Conservation (phyloP, 306 rosid species). For the Vachellia pachyceras region DNA sequence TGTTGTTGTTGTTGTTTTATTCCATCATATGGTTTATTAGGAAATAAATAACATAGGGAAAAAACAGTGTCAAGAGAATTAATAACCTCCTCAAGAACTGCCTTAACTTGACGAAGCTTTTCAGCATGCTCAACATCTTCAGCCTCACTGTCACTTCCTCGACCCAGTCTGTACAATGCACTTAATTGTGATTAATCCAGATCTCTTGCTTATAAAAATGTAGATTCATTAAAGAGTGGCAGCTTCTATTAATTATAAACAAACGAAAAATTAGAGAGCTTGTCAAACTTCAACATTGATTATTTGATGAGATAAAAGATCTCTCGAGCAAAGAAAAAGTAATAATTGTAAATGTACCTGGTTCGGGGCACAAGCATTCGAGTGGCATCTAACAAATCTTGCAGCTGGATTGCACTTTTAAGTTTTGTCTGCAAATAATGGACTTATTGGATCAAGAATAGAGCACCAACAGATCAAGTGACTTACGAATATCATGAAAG, state of each 20-base stretch:
- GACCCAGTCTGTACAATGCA: slow-evolving; percentile 70
- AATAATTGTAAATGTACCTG: slow-evolving; percentile 59
- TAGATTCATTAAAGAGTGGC: slow-evolving; percentile 13
- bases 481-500: slow-evolving; percentile 33
- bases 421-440: slow-evolving; percentile 78
- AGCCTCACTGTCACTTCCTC: slow-evolving; percentile 89
- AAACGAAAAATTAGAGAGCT: too few relatives aligned
- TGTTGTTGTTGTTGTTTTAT: too few relatives aligned
- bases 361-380: slow-evolving; percentile 90
- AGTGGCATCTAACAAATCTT: slow-evolving; percentile 96
- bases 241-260: slow-evolving; percentile 20
- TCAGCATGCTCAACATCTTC: slow-evolving; percentile 98
- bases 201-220: slow-evolving; percentile 32
- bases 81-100: slow-evolving; percentile 96
- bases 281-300: background rate
- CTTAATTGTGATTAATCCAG: slow-evolving; percentile 30
- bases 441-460: slow-evolving; percentile 36
- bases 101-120: slow-evolving; percentile 99
- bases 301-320: slow-evolving; percentile 1
- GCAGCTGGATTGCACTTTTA: slow-evolving; percentile 97
- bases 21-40: background rate
- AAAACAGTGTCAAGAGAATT: slow-evolving; percentile 36
- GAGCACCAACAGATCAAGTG: slow-evolving; percentile 26
- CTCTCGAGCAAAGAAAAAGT: background rate
- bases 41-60: slow-evolving; percentile 24